phyloP scores from a whole-genome alignment of 129 eudicot genomes.

The Pseudognaphalium luteoalbum region DNA sequence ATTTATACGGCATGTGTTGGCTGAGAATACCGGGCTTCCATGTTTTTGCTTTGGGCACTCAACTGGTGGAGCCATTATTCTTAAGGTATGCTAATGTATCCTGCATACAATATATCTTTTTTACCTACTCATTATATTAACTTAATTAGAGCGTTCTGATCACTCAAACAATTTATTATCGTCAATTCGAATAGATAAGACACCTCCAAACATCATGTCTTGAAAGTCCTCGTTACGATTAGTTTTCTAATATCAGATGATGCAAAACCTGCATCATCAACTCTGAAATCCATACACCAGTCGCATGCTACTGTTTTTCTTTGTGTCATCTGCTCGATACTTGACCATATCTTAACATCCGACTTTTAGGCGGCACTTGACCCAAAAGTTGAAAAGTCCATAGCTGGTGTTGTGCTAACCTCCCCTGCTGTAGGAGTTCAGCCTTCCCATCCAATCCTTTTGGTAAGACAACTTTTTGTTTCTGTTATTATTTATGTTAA shows the following conservation, averaged over 20 bases:
- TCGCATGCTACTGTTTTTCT: too few relatives aligned
- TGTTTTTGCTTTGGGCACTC: constrained; percentile 97
- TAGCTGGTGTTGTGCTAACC: constrained; percentile 71
- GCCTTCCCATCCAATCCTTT: constrained; percentile 79
- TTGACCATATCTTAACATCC: not conserved
- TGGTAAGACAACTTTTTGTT: constrained; percentile 31
- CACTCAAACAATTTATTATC: too few relatives aligned
- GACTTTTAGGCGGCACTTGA: constrained; percentile 67
- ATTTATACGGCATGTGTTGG: constrained; percentile 55
- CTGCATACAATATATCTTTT: not conserved
- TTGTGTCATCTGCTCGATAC: too few relatives aligned
- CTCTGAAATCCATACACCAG: not conserved
- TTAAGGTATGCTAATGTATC: constrained; percentile 51
- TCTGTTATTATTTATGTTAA: not conserved
- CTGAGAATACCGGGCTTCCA: constrained; percentile 74
- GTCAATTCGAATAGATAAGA: too few relatives aligned
- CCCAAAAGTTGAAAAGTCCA: constrained; percentile 50
- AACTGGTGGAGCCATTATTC: constrained; percentile 88
- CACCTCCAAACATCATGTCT: too few relatives aligned
- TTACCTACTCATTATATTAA: too few relatives aligned
- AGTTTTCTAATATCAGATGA: not conserved
- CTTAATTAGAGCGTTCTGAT: too few relatives aligned
- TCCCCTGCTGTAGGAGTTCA: constrained; percentile 95
- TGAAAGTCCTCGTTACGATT: too few relatives aligned
- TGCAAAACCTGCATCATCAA: not conserved